Conservation (phyloP, 768 basidiomycete genomes). For the Mycena polygramma region DNA sequence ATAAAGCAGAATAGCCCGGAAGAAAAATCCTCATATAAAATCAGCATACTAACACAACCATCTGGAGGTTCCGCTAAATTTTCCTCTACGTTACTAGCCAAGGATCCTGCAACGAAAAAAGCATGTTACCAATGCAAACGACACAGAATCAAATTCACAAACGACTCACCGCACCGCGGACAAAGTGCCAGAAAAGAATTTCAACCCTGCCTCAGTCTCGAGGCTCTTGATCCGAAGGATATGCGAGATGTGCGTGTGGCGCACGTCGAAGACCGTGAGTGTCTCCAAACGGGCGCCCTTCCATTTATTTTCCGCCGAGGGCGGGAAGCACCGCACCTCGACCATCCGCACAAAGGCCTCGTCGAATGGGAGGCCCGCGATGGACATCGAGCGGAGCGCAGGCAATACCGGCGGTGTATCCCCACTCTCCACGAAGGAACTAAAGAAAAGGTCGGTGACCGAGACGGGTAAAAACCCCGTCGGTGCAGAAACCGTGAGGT, state of each 20-base stretch:
- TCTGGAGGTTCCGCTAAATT: too few species aligned
- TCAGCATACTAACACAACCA: too few species aligned
- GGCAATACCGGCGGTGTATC: background rate
- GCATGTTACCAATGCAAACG: background rate
- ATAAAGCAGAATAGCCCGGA: too few species aligned
- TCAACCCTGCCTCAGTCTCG: constrained; percentile 2
- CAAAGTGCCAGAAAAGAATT: background rate
- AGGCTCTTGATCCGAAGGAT: constrained; percentile 3
- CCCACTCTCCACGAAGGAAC: background rate
- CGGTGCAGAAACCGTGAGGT: constrained; percentile 5
- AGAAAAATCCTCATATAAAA: too few species aligned
- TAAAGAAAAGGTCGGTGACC: constrained; percentile 1
- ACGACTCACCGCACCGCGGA: constrained; percentile 1
- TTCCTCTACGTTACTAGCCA: background rate
- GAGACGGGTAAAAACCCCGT: background rate
- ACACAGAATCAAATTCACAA: background rate
- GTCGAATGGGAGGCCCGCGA: constrained; percentile 11
- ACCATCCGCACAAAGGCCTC: constrained; percentile 10
- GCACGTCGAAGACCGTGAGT: constrained; percentile 10
- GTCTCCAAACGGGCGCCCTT: constrained; percentile 7
- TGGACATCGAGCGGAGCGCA: constrained; percentile 1
- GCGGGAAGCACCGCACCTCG: background rate
- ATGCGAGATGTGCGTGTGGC: constrained; percentile 17
- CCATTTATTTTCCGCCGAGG: background rate
- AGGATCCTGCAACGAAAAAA: background rate